Conservation (phyloP, 352 stramenopile species). For the Pythium sukuiense region DNA sequence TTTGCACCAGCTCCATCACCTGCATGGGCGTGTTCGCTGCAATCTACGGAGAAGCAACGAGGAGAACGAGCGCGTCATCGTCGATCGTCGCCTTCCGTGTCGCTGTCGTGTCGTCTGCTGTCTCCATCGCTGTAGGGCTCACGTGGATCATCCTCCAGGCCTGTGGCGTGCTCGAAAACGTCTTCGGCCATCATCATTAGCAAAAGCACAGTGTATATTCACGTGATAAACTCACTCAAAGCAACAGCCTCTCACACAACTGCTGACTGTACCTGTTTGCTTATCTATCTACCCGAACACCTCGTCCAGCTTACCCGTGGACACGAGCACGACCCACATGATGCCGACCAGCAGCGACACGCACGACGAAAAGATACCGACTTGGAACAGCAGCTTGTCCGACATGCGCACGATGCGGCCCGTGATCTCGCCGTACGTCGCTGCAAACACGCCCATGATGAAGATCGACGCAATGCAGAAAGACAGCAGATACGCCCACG, state of each 20-base stretch:
- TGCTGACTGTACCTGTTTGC: neutral
- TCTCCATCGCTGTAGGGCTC: constrained; percentile 67
- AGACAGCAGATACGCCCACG: constrained; percentile 68
- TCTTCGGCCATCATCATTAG: constrained; percentile 43
- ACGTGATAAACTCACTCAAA: neutral
- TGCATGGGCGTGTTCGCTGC: constrained; percentile 88
- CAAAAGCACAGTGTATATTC: constrained; percentile 7
- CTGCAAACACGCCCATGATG: constrained; percentile 86
- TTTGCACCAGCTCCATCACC: constrained; percentile 83
- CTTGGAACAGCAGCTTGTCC: constrained; percentile 40
- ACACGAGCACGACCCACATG: constrained; percentile 58
- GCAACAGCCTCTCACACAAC: neutral
- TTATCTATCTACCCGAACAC: constrained; percentile 37
- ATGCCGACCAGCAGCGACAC: constrained; percentile 59
- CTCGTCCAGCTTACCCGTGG: constrained; percentile 47
- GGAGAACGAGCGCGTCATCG: constrained; percentile 29
- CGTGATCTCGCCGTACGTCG: constrained; percentile 68
- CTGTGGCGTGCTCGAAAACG: constrained; percentile 55
- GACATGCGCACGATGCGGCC: constrained; percentile 39
- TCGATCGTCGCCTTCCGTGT: constrained; percentile 45
- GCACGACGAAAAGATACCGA: constrained; percentile 58
- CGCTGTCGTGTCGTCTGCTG: constrained; percentile 41
- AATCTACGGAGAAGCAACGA: constrained; percentile 74
- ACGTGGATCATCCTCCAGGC: constrained; percentile 71
- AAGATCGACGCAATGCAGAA: constrained; percentile 86